phyloP scores from a whole-genome alignment of 2,329 filamentous ascomycete species.

The Graphilbum fragrans region DNA sequence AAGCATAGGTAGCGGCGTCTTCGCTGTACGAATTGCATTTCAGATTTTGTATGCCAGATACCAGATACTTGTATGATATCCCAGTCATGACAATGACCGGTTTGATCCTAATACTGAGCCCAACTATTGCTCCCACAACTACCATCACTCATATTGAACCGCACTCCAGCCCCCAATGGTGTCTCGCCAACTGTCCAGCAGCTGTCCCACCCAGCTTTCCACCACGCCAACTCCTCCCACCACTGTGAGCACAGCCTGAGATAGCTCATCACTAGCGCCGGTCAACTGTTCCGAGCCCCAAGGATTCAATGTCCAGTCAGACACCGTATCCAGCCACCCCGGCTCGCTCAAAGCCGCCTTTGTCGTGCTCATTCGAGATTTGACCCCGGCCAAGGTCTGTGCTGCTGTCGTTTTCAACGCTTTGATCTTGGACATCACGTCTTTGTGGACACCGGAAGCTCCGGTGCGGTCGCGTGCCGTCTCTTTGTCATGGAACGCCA shows the following conservation, averaged over 20 bases:
- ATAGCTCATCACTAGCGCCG: conserved; percentile 10
- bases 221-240: conserved; percentile 15
- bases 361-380: conserved; percentile 18
- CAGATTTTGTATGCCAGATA: too few species aligned
- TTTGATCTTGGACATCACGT: conserved; percentile 20
- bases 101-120: too few species aligned
- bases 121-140: too few species aligned
- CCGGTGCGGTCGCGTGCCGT: conserved; percentile 20
- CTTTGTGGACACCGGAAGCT: conserved; percentile 18
- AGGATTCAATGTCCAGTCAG: conserved; percentile 15
- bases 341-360: conserved; percentile 18
- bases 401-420: conserved; percentile 2
- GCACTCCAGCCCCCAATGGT: conserved; percentile 23
- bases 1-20: too few species aligned
- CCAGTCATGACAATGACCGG: too few species aligned
- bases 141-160: conserved; percentile 24
- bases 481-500: conserved; percentile 18
- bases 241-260: conserved; percentile 14
- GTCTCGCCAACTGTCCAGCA: conserved; percentile 26
- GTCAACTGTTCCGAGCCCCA: conserved; percentile 7
- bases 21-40: too few species aligned
- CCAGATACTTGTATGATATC: too few species aligned
- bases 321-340: conserved; percentile 25
- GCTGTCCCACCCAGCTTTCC: conserved; percentile 21
- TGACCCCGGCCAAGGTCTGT: conserved; percentile 16